These are phyloP conservation scores for Bruguiera hainesii DNA, from an alignment of 441 rosid species.

Conservation along the genomic window DNA sequence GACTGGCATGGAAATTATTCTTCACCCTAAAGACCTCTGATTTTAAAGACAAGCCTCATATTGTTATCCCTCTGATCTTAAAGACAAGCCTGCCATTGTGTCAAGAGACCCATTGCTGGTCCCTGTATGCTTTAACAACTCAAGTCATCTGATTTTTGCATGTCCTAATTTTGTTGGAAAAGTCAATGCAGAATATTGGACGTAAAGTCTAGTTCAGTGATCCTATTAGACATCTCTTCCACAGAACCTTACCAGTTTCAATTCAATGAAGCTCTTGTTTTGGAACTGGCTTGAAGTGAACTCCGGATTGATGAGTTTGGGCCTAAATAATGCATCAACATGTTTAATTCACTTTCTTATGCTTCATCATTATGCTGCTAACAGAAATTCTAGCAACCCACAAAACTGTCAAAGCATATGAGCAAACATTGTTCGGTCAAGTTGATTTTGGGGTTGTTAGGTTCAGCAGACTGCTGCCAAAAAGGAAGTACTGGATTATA, in stretches of 20 bases:
- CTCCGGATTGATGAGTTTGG: constrained; percentile 24
- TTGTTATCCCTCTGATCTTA: constrained; percentile 39
- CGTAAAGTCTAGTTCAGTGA: constrained; percentile 29
- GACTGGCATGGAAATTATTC: constrained; percentile 45
- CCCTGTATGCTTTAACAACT: constrained; percentile 32
- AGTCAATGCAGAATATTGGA: constrained; percentile 38
- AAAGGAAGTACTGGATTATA: too few species aligned
- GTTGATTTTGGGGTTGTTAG: constrained; percentile 25
- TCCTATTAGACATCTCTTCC: constrained; percentile 39
- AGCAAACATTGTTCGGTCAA: constrained; percentile 13
- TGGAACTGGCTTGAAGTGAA: constrained; percentile 41
- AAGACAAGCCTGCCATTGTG: constrained; percentile 23
- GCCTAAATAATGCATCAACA: constrained; percentile 27
- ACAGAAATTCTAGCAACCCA: constrained; percentile 13
- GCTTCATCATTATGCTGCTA: constrained; percentile 44
- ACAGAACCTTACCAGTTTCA: constrained; percentile 27
- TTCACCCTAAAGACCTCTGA: constrained; percentile 36
- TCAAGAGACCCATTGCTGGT: constrained; percentile 30
- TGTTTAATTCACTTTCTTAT: constrained; percentile 41
- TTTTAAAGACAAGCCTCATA: constrained; percentile 29
- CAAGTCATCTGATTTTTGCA: constrained; percentile 34
- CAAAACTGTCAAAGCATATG: constrained; percentile 2
- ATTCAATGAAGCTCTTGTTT: constrained; percentile 44
- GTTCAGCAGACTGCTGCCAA: neutral
- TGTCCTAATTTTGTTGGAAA: constrained; percentile 43